These are phyloP conservation scores for Pseudonitzschia multistriata DNA, from an alignment of 108 stramenopile genomes.

Conservation along the genomic window DNA sequence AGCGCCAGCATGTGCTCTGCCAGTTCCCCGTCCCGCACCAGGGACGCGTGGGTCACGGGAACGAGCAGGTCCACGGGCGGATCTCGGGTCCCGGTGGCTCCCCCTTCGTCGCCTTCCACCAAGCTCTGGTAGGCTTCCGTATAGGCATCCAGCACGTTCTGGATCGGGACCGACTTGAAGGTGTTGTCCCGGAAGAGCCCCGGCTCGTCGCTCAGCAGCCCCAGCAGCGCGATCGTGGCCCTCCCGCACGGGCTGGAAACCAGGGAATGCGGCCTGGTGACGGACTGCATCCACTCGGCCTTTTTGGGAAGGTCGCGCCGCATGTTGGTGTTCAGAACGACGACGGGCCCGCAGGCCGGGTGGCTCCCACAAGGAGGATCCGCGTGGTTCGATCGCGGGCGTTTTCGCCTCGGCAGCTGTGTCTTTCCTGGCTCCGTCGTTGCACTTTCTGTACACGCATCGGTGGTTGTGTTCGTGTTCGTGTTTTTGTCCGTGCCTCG, in stretches of 20 bases:
- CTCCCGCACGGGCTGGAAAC: conserved; percentile 22
- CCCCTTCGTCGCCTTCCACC: not conserved
- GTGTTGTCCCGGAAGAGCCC: conserved; percentile 64
- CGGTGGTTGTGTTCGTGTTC: not conserved
- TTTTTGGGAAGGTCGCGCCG: conserved; percentile 24
- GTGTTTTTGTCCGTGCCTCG: not conserved
- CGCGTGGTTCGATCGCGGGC: too few relatives aligned
- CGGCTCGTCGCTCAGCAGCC: conserved; percentile 67
- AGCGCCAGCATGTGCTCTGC: conserved; percentile 39
- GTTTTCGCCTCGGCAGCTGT: too few relatives aligned
- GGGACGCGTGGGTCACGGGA: conserved; percentile 69
- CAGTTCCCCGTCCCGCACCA: conserved; percentile 53
- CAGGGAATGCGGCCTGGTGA: conserved; percentile 32
- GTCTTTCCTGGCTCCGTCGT: too few relatives aligned
- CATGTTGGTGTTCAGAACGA: conserved; percentile 67
- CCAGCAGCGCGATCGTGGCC: conserved; percentile 54
- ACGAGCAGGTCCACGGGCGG: conserved; percentile 40
- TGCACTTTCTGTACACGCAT: too few relatives aligned
- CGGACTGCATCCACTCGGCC: conserved; percentile 33
- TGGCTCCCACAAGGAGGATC: too few relatives aligned
- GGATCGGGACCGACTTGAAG: conserved; percentile 64
- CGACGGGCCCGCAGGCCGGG: not conserved
- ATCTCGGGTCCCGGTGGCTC: conserved; percentile 6
- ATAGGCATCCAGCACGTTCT: conserved; percentile 43
- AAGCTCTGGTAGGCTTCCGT: conserved; percentile 11